Base-by-base conservation (phyloP, 2,329 filamentous ascomycete species). In the Cordyceps cateniannulata region DNA sequence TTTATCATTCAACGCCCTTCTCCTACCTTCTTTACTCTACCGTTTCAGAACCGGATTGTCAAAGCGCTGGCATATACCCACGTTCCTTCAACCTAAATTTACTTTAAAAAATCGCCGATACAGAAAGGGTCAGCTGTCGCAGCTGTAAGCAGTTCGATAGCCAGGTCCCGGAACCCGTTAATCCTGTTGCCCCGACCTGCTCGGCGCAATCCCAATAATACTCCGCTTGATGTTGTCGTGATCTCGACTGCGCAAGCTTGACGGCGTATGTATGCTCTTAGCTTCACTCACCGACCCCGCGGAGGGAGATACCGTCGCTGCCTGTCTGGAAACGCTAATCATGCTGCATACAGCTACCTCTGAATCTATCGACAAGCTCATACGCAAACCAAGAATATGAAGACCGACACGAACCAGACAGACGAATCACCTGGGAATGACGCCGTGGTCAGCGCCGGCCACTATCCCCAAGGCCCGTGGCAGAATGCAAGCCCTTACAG, bases 401-500 rank as follows among this genome's bases (percentile, higher is more conserved):
- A 75, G 54, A 69, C 70, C 68, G 71, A 55, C 68, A 73, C 59
- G 65, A 27, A 66, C 67, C 62, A 72, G 72, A 69, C 50, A 69
- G 69, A 54, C 69, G 66, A 63, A 67, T 67, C 56, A 67, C 66
- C 45, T 74, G 73, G 59, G 62, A 40, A 47, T 70, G 73, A 62
- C 76, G 27, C 35, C 18, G 40, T 52, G 48, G 27, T 57, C 3
- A 42, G 25, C 22, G 12, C 61, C 10, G 29, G 18, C 44, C 22
- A 35, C 16, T 62, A 62, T 45, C 24, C 40, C 6, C 42, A 73
- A 69, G 78, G 82, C 63, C 75, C 74, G 68, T 85, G 84, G 85
- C 77, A 77, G 52, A 80, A 81, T 68, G 81, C 86, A 68, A 79
- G 75, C 64, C 73, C 85, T 16, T 89, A 90, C 68, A 85, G 86